Conservation (phyloP, 2,329 filamentous ascomycete genomes). For the Paecilomyces sp. region DNA sequence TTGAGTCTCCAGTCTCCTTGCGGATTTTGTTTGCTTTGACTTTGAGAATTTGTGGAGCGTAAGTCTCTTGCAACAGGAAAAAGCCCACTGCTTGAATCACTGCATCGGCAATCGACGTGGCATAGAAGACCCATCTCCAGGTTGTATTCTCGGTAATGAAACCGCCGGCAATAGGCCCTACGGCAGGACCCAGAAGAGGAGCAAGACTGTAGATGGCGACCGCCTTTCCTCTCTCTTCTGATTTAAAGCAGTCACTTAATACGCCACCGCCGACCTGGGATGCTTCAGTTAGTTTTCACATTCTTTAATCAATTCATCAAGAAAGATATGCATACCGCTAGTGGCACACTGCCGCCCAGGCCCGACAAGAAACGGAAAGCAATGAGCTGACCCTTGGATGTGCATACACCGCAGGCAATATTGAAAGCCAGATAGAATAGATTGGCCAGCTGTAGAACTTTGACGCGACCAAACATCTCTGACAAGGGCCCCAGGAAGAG, state of each 20-base stretch:
- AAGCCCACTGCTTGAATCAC: conserved; percentile 56
- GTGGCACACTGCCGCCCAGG: conserved; percentile 51
- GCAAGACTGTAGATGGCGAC: conserved; percentile 57
- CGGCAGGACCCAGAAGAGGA: conserved; percentile 57
- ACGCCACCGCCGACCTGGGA: conserved; percentile 40
- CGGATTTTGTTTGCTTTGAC: conserved; percentile 48
- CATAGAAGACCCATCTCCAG: conserved; percentile 70
- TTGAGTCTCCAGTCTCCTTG: conserved; percentile 29
- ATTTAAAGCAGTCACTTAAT: conserved; percentile 50
- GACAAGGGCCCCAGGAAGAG: conserved; percentile 47
- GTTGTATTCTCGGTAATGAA: conserved; percentile 57
- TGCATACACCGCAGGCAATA: conserved; percentile 51
- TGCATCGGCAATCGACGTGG: conserved; percentile 56
- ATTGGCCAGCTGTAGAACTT: conserved; percentile 49
- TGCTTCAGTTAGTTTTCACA: background rate
- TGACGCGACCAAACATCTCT: conserved; percentile 50
- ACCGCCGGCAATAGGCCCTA: conserved; percentile 59
- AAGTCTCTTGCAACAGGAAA: conserved; percentile 59
- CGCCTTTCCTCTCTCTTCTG: conserved; percentile 57
- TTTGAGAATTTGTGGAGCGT: conserved; percentile 55
- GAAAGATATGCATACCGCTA: conserved; percentile 34
- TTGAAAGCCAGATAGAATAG: conserved; percentile 53
- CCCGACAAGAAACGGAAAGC: conserved; percentile 53
- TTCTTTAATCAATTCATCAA: background rate
- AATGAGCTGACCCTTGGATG: conserved; percentile 48